Base-by-base conservation (phyloP, 2,329 filamentous ascomycete genomes). In the Colletotrichum echinochloae region DNA sequence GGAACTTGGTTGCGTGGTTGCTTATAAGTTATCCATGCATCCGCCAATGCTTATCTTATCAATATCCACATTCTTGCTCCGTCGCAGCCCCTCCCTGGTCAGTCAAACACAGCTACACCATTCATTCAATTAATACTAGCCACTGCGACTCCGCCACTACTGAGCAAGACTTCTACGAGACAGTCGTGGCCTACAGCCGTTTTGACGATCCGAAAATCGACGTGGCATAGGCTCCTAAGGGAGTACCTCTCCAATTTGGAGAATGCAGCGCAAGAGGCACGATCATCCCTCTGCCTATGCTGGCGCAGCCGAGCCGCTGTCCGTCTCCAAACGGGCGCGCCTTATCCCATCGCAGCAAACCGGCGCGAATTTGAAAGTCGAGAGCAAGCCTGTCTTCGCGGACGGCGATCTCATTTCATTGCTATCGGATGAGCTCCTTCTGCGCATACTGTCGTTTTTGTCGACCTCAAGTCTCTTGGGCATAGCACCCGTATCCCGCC, bases 361-460 rank as follows among this genome's bases (percentile, higher is more conserved):
- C 20, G 60, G 30, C 28, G 44, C 49, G 49, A 55, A 44, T 8
- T 26, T 37, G 37, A 46, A 54, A 26, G 3, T 39, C 18, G 30
- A 63, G n/a, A 30, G 35, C 20, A 39, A 30, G 23, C n/a, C 35
- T 51, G 37, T 18, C 28, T 57, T 63, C 23, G 67, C 60, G 23
- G 51, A 56, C 33, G 51, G 33, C 66, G 92, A 97, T 80, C 84
- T 86, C 57, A 80, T 98, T 20, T 93, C 93, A 8, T 82, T 81
- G 11, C 85, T 98, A 61, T 97, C 94, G 72, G 93, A 97, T 79
- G 96, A 99, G 80, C 85, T 98, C 41, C 87, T 97, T 39, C 83
- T 98, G 66, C 92, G 94, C 75, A 92, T 98, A 71, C 85, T 98
- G 44, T 92, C 92, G 5, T 92, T 89, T 77, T 85, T 97, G n/a